phyloP scores from a whole-genome alignment of 768 basidiomycete genomes.

The Hortiboletus flavorubellus region DNA sequence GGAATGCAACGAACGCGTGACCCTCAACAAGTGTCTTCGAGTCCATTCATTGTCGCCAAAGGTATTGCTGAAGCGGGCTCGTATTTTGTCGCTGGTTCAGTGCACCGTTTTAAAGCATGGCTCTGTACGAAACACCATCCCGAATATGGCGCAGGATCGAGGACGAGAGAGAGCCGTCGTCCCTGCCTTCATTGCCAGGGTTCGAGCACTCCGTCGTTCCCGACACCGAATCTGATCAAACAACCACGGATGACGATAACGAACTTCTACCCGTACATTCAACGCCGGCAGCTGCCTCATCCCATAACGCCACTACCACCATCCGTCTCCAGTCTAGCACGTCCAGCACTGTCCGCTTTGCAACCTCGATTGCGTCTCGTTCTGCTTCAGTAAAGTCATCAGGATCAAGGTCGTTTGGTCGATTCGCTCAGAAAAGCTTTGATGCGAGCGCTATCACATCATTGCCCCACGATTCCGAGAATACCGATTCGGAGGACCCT shows the following conservation, averaged over 20 bases:
- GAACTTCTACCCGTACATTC: conserved; percentile 59
- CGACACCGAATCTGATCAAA: conserved; percentile 35
- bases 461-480: conserved; percentile 37
- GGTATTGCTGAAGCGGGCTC: neutral
- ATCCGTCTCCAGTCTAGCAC: conserved; percentile 51
- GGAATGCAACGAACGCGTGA: conserved; percentile 18
- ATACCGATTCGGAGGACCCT: conserved; percentile 37
- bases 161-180: conserved; percentile 75
- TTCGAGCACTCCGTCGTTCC: conserved; percentile 61
- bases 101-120: conserved; percentile 30
- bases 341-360: conserved; percentile 48
- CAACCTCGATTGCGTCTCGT: conserved; percentile 49
- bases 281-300: conserved; percentile 54
- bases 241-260: conserved; percentile 40
- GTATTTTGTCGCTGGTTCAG: conserved; percentile 2
- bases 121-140: conserved; percentile 75
- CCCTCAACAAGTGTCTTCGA: neutral
- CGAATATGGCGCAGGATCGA: conserved; percentile 83
- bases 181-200: conserved; percentile 69
- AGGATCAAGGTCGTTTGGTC: conserved; percentile 35
- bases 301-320: conserved; percentile 47
- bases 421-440: conserved; percentile 47
- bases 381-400: conserved; percentile 34
- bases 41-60: neutral
- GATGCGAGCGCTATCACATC: conserved; percentile 59